Percentiles rank a stretch among this genome's conserved stretches.
Conservation (phyloP, 2,329 filamentous ascomycete species). For the Orbilia brochopaga region DNA sequence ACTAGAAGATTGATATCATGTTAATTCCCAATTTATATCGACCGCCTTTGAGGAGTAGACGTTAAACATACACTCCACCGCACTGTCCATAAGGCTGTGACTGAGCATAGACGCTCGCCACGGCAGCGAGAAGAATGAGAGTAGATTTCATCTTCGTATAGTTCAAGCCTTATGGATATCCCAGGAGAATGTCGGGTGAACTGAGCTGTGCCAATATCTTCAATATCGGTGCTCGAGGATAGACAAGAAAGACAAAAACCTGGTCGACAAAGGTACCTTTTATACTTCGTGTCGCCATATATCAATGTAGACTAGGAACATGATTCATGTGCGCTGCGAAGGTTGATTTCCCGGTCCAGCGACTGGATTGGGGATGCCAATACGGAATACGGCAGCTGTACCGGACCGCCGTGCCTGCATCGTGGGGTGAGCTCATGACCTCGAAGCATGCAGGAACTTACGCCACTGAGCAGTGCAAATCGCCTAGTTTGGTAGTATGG, state of each 20-base stretch:
- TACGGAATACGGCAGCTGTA: constrained; percentile 36
- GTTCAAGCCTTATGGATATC: constrained; percentile 16
- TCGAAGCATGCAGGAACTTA: background rate
- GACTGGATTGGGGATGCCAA: constrained; percentile 13
- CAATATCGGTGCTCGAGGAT: constrained; percentile 40
- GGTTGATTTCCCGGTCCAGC: constrained; percentile 45
- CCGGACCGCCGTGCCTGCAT: constrained; percentile 50
- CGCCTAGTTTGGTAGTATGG: background rate
- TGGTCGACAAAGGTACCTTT: constrained; percentile 32
- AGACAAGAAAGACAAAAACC: constrained; percentile 27
- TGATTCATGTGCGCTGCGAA: constrained; percentile 41
- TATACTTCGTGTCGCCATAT: constrained; percentile 22
- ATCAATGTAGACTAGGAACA: constrained; percentile 24
- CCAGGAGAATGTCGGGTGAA: constrained; percentile 26
- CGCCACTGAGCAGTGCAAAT: background rate
- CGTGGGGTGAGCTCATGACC: constrained; percentile 35
- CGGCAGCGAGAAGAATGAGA: constrained; percentile 33
- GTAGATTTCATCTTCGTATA: constrained; percentile 45
- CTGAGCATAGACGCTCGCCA: constrained; percentile 41
- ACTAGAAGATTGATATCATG: constrained; percentile 3
- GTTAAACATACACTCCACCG: constrained; percentile 36
- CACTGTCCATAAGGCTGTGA: constrained; percentile 43
- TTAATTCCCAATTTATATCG: background rate
- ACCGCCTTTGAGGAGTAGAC: background rate
- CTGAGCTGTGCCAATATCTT: constrained; percentile 1